Conservation (phyloP, 2,329 filamentous ascomycete genomes). For the Talaromyces amestolkiae region DNA sequence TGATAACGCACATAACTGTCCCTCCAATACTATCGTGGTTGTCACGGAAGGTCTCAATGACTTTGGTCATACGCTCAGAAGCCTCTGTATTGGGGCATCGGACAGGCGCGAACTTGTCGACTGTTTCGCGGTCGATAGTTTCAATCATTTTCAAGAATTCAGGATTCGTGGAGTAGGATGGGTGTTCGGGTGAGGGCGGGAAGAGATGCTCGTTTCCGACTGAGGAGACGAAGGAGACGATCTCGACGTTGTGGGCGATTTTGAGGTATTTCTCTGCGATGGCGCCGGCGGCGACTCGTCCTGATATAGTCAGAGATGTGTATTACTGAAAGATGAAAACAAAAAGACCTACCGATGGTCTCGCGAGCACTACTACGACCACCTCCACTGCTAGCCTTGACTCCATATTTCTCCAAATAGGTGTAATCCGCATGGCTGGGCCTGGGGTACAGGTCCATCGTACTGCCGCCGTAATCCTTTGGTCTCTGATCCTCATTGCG, state of each 20-base stretch:
- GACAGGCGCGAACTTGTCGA: constrained; percentile 82
- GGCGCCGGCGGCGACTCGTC: constrained; percentile 82
- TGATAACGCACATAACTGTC: constrained; percentile 89
- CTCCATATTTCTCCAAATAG: constrained; percentile 94
- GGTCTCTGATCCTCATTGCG: constrained; percentile 91
- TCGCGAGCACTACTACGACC: constrained; percentile 89
- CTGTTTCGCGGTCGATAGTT: constrained; percentile 68
- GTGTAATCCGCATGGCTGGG: constrained; percentile 96
- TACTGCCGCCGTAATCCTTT: constrained; percentile 83
- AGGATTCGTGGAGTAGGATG: constrained; percentile 70
- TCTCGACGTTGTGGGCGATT: constrained; percentile 79
- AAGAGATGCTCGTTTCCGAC: constrained; percentile 79
- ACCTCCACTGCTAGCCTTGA: constrained; percentile 86
- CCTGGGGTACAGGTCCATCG: constrained; percentile 87
- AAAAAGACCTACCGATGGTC: constrained; percentile 66
- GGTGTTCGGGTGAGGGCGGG: constrained; percentile 65
- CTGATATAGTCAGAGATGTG: constrained; percentile 33
- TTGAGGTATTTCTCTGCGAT: constrained; percentile 90
- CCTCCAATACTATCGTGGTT: constrained; percentile 86
- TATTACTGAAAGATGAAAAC: too few relatives aligned
- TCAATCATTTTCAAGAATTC: constrained; percentile 73
- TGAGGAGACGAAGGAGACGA: constrained; percentile 84
- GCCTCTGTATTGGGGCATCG: constrained; percentile 73
- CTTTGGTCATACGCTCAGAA: constrained; percentile 69
- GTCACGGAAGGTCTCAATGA: constrained; percentile 76